Base-by-base conservation (phyloP, 2,329 filamentous ascomycete species). In the Cytospora leucostoma region DNA sequence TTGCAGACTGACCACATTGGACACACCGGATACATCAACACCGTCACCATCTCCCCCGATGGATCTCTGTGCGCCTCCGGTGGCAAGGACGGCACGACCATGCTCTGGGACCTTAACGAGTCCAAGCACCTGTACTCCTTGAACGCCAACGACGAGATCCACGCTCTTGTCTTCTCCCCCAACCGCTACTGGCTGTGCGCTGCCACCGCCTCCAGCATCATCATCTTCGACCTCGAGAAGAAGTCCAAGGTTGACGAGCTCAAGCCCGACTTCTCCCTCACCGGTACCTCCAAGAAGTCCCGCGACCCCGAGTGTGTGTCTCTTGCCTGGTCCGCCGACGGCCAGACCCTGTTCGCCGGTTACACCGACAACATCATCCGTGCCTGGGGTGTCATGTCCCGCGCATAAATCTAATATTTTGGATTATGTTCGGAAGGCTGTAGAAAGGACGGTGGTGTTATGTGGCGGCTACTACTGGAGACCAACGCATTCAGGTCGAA, bases 161-260 rank as follows among this genome's bases (percentile, higher is more conserved):
- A 99, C 86, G 94, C 95, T 74, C 94, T 99, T 73, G 95, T 98
- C 82, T 99, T 99, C 92, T 98, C 95, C 70, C 95, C 95, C 78
- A 99, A 99, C 92, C 91, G 95, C 82, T 99, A 99, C 92, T 99
- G 95, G 95, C 90, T 99, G 74, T 99, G 95, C 88, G 95, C 95
- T 78, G 95, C 95, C 79, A 99, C 95, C 70, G 87, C 92, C 78
- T 92, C 88, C 84, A 93, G 88, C 88, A 98, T 99, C 88, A 97
- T 97, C 88, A 98, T 99, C 88, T 99, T 99, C 85, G 95, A 99
- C 78, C 89, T 99, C 73, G 95, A 99, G 92, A 99, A 99, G 93
- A 99, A 99, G 93, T 96, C 90, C 90, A 98, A 97, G 91, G 94
- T 98, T 78, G 94, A 98, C 76, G 95, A 98, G 89, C 89, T 99